phyloP scores from a whole-genome alignment of 768 basidiomycete species.

The Leccinellum albellum region DNA sequence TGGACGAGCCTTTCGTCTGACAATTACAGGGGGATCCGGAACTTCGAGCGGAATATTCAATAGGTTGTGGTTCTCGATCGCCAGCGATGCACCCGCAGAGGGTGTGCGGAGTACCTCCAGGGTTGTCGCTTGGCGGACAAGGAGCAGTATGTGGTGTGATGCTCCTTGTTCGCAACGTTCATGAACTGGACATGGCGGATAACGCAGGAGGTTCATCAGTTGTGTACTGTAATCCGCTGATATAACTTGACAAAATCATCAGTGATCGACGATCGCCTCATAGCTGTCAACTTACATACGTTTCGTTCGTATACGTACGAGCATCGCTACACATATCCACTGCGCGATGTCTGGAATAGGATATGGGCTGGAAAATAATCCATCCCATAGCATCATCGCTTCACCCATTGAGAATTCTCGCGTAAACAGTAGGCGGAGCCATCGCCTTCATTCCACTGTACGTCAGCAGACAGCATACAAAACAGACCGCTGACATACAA shows the following conservation, averaged over 20 bases:
- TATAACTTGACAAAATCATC: constrained; percentile 54
- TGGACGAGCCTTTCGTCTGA: constrained; percentile 35
- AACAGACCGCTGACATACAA: constrained; percentile 55
- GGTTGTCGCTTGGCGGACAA: constrained; percentile 80
- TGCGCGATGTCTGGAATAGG: constrained; percentile 71
- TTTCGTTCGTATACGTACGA: constrained; percentile 88
- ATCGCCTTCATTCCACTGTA: constrained; percentile 55
- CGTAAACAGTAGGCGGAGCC: constrained; percentile 90
- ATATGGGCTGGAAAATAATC: constrained; percentile 79
- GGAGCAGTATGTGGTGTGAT: constrained; percentile 58
- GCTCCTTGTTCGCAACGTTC: constrained; percentile 37
- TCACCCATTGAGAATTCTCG: constrained; percentile 82
- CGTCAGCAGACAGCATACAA: constrained; percentile 11
- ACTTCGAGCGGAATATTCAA: constrained; percentile 71
- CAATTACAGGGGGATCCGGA: constrained; percentile 42
- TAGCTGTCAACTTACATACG: constrained; percentile 45
- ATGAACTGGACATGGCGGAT: constrained; percentile 50
- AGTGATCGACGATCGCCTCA: constrained; percentile 2
- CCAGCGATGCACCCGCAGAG: constrained; percentile 69
- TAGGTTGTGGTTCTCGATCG: constrained; percentile 77
- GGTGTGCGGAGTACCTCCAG: constrained; percentile 73
- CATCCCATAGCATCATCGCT: constrained; percentile 93
- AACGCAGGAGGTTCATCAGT: constrained; percentile 80
- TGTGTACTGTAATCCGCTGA: constrained; percentile 84
- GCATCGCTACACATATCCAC: constrained; percentile 92